phyloP scores from a whole-genome alignment of 2,329 filamentous ascomycete genomes.

The Aureobasidium sp. region DNA sequence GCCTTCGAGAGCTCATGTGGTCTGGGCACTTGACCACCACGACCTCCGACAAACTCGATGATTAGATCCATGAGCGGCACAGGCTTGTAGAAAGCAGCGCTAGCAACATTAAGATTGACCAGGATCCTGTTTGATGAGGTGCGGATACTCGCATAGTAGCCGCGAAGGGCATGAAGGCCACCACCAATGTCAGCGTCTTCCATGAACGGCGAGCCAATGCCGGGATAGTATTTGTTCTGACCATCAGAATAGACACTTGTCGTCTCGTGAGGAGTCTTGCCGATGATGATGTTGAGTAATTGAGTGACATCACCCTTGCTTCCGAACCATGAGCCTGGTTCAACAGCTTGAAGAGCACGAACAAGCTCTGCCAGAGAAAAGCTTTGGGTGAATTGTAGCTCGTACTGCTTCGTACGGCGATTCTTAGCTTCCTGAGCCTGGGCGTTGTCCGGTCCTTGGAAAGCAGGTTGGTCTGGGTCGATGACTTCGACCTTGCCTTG shows the following conservation, averaged over 20 bases:
- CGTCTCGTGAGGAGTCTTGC: constrained; percentile 40
- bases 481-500: constrained; percentile 7
- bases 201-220: constrained; percentile 27
- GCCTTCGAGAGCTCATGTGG: constrained; percentile 21
- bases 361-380: constrained; percentile 38
- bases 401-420: constrained; percentile 32
- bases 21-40: constrained; percentile 7
- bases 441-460: constrained; percentile 20
- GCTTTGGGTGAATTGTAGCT: constrained; percentile 29
- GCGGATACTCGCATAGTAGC: constrained; percentile 57
- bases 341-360: constrained; percentile 36
- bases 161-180: constrained; percentile 52
- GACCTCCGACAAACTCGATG: constrained; percentile 22
- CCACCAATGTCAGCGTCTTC: constrained; percentile 39
- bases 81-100: constrained; percentile 50
- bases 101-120: constrained; percentile 57
- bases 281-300: constrained; percentile 52
- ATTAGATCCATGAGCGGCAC: constrained; percentile 30
- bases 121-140: constrained; percentile 51
- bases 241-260: constrained; percentile 41
- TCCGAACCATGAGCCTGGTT: constrained; percentile 32
- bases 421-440: constrained; percentile 23
- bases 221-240: constrained; percentile 47
- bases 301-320: constrained; percentile 48
- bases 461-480: constrained; percentile 5